Evolutionary conservation across 495 filamentous ascomycete species (phyloP), one percentile per base, ranked within the genome.

Genomic region (Podospora pseudocomata): DNA sequence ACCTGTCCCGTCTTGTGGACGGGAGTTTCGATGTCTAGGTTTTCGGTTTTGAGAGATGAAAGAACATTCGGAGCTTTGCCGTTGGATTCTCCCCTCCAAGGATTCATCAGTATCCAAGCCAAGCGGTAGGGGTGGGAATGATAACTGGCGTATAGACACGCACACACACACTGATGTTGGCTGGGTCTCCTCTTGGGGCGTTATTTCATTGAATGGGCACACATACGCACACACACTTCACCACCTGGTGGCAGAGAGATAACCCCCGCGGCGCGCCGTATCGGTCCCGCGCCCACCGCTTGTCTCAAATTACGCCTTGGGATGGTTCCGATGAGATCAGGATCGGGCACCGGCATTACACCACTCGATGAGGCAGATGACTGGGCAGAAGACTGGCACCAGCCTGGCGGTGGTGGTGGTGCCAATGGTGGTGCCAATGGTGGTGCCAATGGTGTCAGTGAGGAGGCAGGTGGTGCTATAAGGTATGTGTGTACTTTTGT

Each of bases 231-330:
- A 58, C 55, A 49, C 55, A 58, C 55, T 18, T 20, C 18, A 20
- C 9, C n/a, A 58, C 55, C 23, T 1, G 5, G 5, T 58, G 18
- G 23, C 55, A 20, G n/a, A 58, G n/a, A 58, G 55, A 58, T 26
- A 26, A 26, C 55, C 55, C 55, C 55, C 55, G 55, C 55, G 55
- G n/a, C 55, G 23, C 18, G 55, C 55, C 54, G 54, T 56, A 20
- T 58, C 55, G 55, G 55, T 58, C 55, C 55, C 55, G 55, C 55
- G 55, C 30, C 30, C 7, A 4, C 55, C n/a, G 19, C n/a, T 19
- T 58, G 55, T 71, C 53, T 66, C 61, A 20, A 49, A 72, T 72
- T 72, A 63, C 70, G 70, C 49, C 70, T 69, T 72, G 67, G 32
- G 53, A n/a, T 39, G 27, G 49, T 23, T 67, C 60, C 64, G 65